These are phyloP conservation scores for Cyberlindnera euphorbiiphila DNA, from an alignment of 805 yeast genomes.

Conservation along the genomic window DNA sequence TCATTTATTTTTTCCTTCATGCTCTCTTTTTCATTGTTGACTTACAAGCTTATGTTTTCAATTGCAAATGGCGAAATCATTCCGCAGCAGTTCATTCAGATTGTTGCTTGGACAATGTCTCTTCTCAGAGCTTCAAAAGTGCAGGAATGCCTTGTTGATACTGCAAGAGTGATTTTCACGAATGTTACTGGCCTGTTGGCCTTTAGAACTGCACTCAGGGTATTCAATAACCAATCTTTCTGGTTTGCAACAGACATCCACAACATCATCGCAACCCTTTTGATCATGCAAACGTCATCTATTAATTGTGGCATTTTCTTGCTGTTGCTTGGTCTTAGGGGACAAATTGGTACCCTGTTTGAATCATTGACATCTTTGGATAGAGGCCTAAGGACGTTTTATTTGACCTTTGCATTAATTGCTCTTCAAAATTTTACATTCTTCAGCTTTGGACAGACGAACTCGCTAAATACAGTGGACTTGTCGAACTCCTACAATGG, in stretches of 20 bases:
- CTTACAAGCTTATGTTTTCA: conserved; percentile 54
- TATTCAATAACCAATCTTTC: conserved; percentile 1
- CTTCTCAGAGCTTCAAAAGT: conserved; percentile 30
- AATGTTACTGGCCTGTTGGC: conserved; percentile 31
- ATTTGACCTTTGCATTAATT: conserved; percentile 29
- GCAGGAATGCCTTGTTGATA: conserved; percentile 30
- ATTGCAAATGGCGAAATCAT: conserved; percentile 50
- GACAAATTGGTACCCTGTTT: conserved; percentile 9
- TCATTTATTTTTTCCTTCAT: conserved; percentile 46
- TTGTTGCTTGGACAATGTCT: conserved; percentile 30
- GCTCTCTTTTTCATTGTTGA: conserved; percentile 41
- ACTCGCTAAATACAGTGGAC: conserved; percentile 87
- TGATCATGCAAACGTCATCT: conserved; percentile 48
- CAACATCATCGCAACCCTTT: conserved; percentile 36
- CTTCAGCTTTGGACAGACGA: conserved; percentile 86
- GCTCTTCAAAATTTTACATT: conserved; percentile 73
- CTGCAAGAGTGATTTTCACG: conserved; percentile 34
- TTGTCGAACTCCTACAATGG: conserved; percentile 93
- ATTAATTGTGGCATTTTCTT: conserved; percentile 48
- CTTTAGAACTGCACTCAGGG: conserved; percentile 28
- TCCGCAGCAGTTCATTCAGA: conserved; percentile 35
- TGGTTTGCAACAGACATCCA: conserved; percentile 35
- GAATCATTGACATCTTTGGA: not conserved
- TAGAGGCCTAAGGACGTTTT: conserved; percentile 6
- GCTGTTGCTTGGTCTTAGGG: conserved; percentile 32